phyloP scores from a whole-genome alignment of 108 stramenopile genomes.

The Fistulifera pelliculosa region DNA sequence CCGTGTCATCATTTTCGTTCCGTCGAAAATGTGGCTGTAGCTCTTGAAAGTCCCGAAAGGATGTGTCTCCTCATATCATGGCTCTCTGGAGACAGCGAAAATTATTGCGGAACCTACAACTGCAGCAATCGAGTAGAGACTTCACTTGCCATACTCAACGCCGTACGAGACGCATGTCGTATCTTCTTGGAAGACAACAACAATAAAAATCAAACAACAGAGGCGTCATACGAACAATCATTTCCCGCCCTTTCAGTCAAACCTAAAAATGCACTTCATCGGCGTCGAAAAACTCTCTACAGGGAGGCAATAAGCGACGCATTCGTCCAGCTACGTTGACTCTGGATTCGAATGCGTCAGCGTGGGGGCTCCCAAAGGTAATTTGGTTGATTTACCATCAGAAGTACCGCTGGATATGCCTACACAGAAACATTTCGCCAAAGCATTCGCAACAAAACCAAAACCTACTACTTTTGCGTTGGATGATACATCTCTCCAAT shows the following conservation, averaged over 20 bases:
- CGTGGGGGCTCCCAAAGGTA: too few species aligned
- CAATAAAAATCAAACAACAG: slow-evolving; percentile 18
- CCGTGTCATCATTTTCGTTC: neutral
- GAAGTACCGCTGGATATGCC: neutral
- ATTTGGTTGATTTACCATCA: neutral
- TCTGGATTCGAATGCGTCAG: neutral
- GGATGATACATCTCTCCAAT: neutral
- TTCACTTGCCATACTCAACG: slow-evolving; percentile 61
- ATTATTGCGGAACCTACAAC: neutral
- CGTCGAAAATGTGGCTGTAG: neutral
- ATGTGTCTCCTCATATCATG: neutral
- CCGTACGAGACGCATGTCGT: slow-evolving; percentile 70
- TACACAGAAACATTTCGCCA: neutral
- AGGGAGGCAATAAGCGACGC: neutral
- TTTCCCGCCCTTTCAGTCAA: neutral
- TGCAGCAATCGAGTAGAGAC: slow-evolving; percentile 9
- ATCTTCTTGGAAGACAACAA: slow-evolving; percentile 40
- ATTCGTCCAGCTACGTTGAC: neutral
- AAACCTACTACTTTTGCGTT: neutral
- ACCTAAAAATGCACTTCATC: neutral
- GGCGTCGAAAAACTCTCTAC: neutral
- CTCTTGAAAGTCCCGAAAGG: neutral
- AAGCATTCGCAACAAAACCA: neutral
- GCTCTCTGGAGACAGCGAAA: neutral
- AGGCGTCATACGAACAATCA: slow-evolving; percentile 8